These are phyloP conservation scores for Isatis lusitanica DNA, from an alignment of 441 rosid genomes.

Conservation along the genomic window DNA sequence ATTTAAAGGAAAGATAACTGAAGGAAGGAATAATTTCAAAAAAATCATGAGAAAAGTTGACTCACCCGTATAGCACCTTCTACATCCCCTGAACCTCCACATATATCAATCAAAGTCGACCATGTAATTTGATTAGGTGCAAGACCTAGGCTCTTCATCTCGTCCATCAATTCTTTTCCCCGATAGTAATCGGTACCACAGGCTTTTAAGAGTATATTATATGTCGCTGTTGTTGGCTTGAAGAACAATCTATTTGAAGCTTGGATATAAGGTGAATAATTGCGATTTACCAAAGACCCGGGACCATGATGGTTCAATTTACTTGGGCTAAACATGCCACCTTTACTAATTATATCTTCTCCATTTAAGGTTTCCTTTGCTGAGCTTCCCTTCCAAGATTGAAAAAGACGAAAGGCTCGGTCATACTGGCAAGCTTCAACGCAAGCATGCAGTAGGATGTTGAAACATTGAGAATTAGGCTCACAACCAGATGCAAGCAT, in stretches of 20 bases:
- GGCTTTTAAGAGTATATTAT: constrained; percentile 80
- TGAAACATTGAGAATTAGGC: constrained; percentile 84
- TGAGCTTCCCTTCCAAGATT: constrained; percentile 58
- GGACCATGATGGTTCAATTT: constrained; percentile 23
- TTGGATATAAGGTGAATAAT: constrained; percentile 43
- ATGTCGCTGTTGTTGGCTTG: constrained; percentile 71
- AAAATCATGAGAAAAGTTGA: constrained; percentile 6
- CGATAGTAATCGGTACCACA: constrained; percentile 70
- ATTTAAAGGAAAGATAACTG: constrained; percentile 14
- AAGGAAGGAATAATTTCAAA: not conserved
- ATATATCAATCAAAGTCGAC: constrained; percentile 81
- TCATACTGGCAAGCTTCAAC: constrained; percentile 89
- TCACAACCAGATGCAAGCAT: constrained; percentile 83
- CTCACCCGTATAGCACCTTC: constrained; percentile 82
- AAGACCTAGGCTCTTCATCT: constrained; percentile 78
- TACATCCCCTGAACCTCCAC: constrained; percentile 73
- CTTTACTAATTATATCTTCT: constrained; percentile 29
- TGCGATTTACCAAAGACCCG: constrained; percentile 32
- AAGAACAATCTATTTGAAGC: constrained; percentile 54
- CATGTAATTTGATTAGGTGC: constrained; percentile 80
- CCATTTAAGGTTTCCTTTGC: constrained; percentile 34
- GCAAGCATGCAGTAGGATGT: constrained; percentile 83
- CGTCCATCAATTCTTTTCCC: constrained; percentile 76
- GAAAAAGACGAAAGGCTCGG: constrained; percentile 89
- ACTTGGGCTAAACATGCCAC: constrained; percentile 25